Evolutionary conservation across 2,329 filamentous ascomycete species (phyloP).

Genomic region (Colletotrichum tropicale): DNA sequence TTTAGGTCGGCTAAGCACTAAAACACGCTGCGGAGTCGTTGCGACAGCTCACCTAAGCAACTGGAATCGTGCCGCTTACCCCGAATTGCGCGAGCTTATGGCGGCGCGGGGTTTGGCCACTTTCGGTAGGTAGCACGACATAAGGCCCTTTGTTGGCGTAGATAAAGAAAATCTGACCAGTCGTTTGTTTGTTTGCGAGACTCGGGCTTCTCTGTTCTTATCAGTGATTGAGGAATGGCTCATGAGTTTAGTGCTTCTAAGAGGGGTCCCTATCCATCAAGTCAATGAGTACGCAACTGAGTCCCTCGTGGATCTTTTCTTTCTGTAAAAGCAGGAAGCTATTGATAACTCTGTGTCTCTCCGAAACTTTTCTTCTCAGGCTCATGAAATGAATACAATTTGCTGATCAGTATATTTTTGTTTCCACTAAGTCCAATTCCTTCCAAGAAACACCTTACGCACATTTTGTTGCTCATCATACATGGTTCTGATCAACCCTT

Average conservation of each 20-base stretch:
- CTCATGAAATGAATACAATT: rapidly evolving
- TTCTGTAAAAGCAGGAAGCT: not conserved
- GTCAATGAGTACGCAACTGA: not conserved
- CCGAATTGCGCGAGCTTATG: not conserved
- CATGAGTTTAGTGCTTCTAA: not conserved
- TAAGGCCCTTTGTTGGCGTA: not conserved
- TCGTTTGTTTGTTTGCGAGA: not conserved
- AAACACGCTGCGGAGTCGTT: not conserved
- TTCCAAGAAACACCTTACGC: rapidly evolving
- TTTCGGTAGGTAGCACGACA: not conserved
- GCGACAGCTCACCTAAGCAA: not conserved
- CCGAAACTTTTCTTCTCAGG: too few species aligned
- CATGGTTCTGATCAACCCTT: rapidly evolving
- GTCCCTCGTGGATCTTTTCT: rapidly evolving
- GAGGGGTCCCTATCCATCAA: not conserved
- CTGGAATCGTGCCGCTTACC: not conserved
- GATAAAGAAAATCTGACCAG: not conserved
- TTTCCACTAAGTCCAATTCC: not conserved
- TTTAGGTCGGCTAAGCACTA: not conserved
- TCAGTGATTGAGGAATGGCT: not conserved
- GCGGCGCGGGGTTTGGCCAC: not conserved
- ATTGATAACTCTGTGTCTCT: not conserved
- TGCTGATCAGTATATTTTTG: not conserved
- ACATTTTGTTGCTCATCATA: not conserved
- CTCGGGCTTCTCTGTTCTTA: not conserved